These are phyloP conservation scores for Linum usitatissimum DNA, from an alignment of 345 rosid species.

Conservation along the genomic window DNA sequence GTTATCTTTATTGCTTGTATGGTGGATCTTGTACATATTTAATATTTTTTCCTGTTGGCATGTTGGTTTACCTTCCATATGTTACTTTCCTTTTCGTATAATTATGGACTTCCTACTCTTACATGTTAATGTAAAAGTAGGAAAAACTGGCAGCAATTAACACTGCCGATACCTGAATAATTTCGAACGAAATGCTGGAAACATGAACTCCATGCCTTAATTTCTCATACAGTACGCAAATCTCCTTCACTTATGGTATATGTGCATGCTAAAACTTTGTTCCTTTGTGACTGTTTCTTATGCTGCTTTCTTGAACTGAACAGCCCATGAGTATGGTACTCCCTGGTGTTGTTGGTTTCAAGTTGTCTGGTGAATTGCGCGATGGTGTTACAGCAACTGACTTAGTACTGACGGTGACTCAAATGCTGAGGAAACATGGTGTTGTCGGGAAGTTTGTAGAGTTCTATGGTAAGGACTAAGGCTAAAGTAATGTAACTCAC, in stretches of 20 bases:
- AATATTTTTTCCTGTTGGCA: not conserved
- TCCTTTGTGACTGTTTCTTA: conserved; percentile 9
- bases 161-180: not conserved
- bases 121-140: not conserved
- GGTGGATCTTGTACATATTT: not conserved
- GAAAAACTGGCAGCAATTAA: too few relatives aligned
- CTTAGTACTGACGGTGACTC: conserved; percentile 79
- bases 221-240: not conserved
- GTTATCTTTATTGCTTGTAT: not conserved
- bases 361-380: conserved; percentile 48
- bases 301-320: conserved; percentile 19
- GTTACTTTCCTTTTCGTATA: not conserved
- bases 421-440: conserved; percentile 77
- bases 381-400: conserved; percentile 93
- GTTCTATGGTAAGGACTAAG: conserved; percentile 22
- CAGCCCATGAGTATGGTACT: conserved; percentile 95
- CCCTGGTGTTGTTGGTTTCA: conserved; percentile 85
- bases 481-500: not conserved
- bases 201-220: not conserved
- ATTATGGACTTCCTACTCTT: not conserved
- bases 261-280: not conserved
- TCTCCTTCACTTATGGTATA: not conserved
- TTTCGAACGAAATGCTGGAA: not conserved
- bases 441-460: conserved; percentile 28
- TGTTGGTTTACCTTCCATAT: not conserved